A percentile compares a stretch with the other conserved stretches of the same genome.
Conservation (phyloP, 768 basidiomycete genomes). For the Psilocybe cubensis region DNA sequence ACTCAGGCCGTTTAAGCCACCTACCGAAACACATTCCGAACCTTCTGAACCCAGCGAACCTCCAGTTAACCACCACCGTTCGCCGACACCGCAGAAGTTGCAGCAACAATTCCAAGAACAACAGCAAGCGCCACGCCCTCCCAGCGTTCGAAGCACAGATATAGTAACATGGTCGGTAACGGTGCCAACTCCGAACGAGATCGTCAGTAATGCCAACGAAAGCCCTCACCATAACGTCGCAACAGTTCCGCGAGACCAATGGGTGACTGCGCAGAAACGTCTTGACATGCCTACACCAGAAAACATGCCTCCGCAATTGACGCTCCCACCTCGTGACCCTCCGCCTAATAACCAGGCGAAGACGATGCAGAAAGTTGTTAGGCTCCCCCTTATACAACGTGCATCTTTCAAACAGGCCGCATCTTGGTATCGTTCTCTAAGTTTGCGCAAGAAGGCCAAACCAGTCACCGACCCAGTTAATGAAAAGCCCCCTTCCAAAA, state of each 20-base stretch:
- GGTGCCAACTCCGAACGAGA: conserved; percentile 34
- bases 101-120: neutral
- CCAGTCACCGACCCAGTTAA: conserved; percentile 37
- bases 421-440: conserved; percentile 45
- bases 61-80: neutral
- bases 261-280: conserved; percentile 42
- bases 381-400: conserved; percentile 23
- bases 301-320: conserved; percentile 9
- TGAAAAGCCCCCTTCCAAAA: conserved; percentile 14
- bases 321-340: conserved; percentile 11
- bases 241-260: conserved; percentile 29
- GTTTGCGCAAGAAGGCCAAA: conserved; percentile 36
- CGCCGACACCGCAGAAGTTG: neutral
- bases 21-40: conserved; percentile 10
- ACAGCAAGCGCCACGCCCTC: conserved; percentile 1
- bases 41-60: neutral
- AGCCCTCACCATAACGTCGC: conserved; percentile 21
- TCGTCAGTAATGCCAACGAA: conserved; percentile 25
- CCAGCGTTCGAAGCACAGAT: conserved; percentile 16
- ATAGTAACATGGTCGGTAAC: conserved; percentile 26
- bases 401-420: conserved; percentile 31
- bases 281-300: conserved; percentile 23
- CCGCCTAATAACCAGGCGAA: conserved; percentile 3
- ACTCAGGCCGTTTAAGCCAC: conserved; percentile 4
- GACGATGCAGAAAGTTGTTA: conserved; percentile 21